A percentile compares a stretch with the other conserved stretches of the same genome.
These are phyloP conservation scores for Daphne laureola DNA, from an alignment of 441 rosid genomes.

Conservation along the genomic window DNA sequence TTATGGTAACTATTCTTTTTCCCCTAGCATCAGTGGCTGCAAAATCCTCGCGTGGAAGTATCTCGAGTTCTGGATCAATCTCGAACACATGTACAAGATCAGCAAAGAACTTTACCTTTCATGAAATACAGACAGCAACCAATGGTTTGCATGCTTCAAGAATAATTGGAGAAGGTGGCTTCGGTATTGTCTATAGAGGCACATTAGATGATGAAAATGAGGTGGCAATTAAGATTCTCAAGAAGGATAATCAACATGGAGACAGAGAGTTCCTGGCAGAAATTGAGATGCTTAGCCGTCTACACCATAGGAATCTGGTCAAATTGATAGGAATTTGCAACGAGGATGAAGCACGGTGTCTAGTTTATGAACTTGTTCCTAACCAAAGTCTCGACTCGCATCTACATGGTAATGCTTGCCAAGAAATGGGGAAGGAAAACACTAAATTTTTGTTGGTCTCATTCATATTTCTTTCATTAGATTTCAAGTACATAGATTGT, in stretches of 20 bases:
- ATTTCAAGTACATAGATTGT: no score
- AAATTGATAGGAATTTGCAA: conserved; percentile 59
- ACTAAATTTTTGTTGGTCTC: no score
- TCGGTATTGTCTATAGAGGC: conserved; percentile 60
- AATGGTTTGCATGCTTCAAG: conserved; percentile 36
- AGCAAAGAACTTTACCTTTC: conserved; percentile 43
- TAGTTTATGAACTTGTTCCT: conserved; percentile 66
- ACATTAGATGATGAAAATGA: conserved; percentile 49
- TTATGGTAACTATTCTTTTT: conserved; percentile 3
- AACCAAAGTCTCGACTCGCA: conserved; percentile 73
- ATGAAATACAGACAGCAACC: conserved; percentile 55
- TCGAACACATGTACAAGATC: conserved; percentile 46
- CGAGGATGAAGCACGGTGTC: conserved; percentile 43
- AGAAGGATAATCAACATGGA: conserved; percentile 57
- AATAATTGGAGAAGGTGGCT: conserved; percentile 71
- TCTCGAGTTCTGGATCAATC: conserved; percentile 24
- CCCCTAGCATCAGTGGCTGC: conserved; percentile 26
- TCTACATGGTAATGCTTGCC: conserved; percentile 40
- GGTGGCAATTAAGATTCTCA: conserved; percentile 67
- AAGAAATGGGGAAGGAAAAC: not conserved
- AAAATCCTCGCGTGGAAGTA: conserved; percentile 23
- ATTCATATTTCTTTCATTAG: no score
- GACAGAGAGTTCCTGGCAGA: conserved; percentile 68
- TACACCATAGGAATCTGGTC: conserved; percentile 70
- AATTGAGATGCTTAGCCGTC: conserved; percentile 77